A percentile compares a stretch with the other conserved stretches of the same genome.
phyloP scores from a whole-genome alignment of 2,329 filamentous ascomycete genomes.

The Hortaea werneckii region DNA sequence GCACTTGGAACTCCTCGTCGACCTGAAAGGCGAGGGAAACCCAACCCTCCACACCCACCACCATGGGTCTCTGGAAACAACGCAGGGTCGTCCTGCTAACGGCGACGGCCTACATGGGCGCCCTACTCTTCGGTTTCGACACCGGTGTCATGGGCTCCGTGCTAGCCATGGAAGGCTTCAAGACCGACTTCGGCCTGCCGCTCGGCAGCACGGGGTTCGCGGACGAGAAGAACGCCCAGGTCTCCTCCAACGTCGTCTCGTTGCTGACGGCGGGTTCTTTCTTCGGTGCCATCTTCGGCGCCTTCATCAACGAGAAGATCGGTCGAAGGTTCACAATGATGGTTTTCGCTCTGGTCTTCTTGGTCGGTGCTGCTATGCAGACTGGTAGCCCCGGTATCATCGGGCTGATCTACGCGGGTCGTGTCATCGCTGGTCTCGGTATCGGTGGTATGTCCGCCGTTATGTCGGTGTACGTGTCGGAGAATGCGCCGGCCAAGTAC shows the following conservation, averaged over 20 bases:
- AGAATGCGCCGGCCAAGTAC: slow-evolving; percentile 49
- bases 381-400: slow-evolving; percentile 49
- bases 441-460: slow-evolving; percentile 45
- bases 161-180: slow-evolving; percentile 48
- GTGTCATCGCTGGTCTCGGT: slow-evolving; percentile 46
- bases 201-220: slow-evolving; percentile 43
- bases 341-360: slow-evolving; percentile 45
- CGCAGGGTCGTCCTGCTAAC: slow-evolving; percentile 36
- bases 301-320: slow-evolving; percentile 44
- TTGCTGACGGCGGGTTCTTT: slow-evolving; percentile 61
- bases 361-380: slow-evolving; percentile 55
- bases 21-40: no score
- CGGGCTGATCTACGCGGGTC: slow-evolving; percentile 54
- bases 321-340: slow-evolving; percentile 49
- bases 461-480: slow-evolving; percentile 49
- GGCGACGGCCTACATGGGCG: slow-evolving; percentile 34
- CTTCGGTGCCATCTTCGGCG: slow-evolving; percentile 49
- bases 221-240: slow-evolving; percentile 31
- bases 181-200: slow-evolving; percentile 22
- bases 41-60: not conserved
- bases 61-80: slow-evolving; percentile 27
- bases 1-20: no score
- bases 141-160: slow-evolving; percentile 60
- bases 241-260: slow-evolving; percentile 59
- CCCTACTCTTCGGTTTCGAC: slow-evolving; percentile 40